Evolutionary conservation across 1,284 basidiomycete genomes (phyloP).

Genomic region (Thelephora terrestris): DNA sequence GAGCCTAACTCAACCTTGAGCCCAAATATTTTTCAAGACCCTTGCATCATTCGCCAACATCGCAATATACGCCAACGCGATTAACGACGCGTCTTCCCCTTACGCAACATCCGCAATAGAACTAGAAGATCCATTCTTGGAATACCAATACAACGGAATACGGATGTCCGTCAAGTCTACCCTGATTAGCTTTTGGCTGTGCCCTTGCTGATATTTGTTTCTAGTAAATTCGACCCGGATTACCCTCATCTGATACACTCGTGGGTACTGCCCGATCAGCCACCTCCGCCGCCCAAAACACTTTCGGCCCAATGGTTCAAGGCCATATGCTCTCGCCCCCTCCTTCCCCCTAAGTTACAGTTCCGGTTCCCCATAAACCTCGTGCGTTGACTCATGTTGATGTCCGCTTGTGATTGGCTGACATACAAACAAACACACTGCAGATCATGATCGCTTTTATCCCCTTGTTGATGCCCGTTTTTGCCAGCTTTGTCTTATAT

Average conservation of each 20-base stretch:
- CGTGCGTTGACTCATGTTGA: slow-evolving; percentile 31
- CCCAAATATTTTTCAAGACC: slow-evolving; percentile 70
- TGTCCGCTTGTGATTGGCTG: neutral
- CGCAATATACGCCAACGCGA: slow-evolving; percentile 77
- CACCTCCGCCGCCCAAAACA: slow-evolving; percentile 28
- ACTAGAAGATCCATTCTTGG: slow-evolving; percentile 54
- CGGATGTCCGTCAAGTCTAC: slow-evolving; percentile 39
- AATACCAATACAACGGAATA: slow-evolving; percentile 47
- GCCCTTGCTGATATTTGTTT: neutral
- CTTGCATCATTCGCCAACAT: slow-evolving; percentile 61
- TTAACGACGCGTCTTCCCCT: slow-evolving; percentile 76
- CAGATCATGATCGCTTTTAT: slow-evolving; percentile 46
- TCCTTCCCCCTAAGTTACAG: slow-evolving; percentile 57
- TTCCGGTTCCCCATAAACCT: slow-evolving; percentile 64
- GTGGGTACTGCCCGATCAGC: slow-evolving; percentile 30
- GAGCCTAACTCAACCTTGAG: slow-evolving; percentile 25
- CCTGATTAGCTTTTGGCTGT: neutral
- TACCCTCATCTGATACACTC: slow-evolving; percentile 47
- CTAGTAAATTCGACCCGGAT: slow-evolving; percentile 45
- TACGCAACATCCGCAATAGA: slow-evolving; percentile 75
- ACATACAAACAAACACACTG: slow-evolving; percentile 1
- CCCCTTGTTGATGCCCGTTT: slow-evolving; percentile 54
- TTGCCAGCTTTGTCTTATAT: slow-evolving; percentile 39
- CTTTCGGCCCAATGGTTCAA: slow-evolving; percentile 40
- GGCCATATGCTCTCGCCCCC: slow-evolving; percentile 25